Conservation (phyloP, 192 early-diverging fungal genomes). For the Mortierella hygrophila region DNA sequence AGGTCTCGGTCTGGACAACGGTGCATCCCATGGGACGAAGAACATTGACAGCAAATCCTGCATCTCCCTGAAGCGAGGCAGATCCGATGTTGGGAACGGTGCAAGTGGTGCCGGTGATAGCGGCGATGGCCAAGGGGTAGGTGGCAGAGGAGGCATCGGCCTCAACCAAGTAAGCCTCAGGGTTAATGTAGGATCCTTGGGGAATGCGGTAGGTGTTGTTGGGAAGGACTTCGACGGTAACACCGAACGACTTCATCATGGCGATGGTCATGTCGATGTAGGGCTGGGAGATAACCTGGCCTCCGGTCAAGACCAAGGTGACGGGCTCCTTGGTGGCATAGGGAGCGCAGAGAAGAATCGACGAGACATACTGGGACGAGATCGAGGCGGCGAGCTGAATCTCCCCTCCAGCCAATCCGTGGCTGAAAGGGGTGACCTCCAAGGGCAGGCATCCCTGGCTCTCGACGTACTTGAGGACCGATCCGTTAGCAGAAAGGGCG, state of each 20-base stretch:
- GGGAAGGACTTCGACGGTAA: slow-evolving; percentile 76
- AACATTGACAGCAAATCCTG: slow-evolving; percentile 91
- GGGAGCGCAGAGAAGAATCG: slow-evolving; percentile 95
- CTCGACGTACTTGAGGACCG: slow-evolving; percentile 81
- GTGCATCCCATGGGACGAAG: slow-evolving; percentile 92
- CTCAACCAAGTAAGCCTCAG: slow-evolving; percentile 89
- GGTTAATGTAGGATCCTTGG: slow-evolving; percentile 82
- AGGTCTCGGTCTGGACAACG: slow-evolving; percentile 89
- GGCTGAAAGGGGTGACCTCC: slow-evolving; percentile 76
- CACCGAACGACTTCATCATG: slow-evolving; percentile 98
- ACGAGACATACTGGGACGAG: slow-evolving; percentile 98
- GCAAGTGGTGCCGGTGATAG: slow-evolving; percentile 90
- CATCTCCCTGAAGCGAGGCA: slow-evolving; percentile 93
- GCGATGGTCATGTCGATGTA: slow-evolving; percentile 99
- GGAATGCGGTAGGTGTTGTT: slow-evolving; percentile 91
- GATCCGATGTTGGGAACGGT: slow-evolving; percentile 95
- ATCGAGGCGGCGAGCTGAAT: slow-evolving; percentile 94
- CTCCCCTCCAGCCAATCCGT: slow-evolving; percentile 85
- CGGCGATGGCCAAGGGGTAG: slow-evolving; percentile 96
- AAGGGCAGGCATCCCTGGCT: slow-evolving; percentile 90
- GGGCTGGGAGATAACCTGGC: slow-evolving; percentile 95
- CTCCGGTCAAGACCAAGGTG: slow-evolving; percentile 87
- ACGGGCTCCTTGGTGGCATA: slow-evolving; percentile 85
- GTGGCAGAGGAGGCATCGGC: slow-evolving; percentile 98
- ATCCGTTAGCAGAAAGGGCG: slow-evolving; percentile 87